Evolutionary conservation across 192 early-diverging fungal species (phyloP), one percentile per base, ranked within the genome.

Genomic region (Coemansia sp.): DNA sequence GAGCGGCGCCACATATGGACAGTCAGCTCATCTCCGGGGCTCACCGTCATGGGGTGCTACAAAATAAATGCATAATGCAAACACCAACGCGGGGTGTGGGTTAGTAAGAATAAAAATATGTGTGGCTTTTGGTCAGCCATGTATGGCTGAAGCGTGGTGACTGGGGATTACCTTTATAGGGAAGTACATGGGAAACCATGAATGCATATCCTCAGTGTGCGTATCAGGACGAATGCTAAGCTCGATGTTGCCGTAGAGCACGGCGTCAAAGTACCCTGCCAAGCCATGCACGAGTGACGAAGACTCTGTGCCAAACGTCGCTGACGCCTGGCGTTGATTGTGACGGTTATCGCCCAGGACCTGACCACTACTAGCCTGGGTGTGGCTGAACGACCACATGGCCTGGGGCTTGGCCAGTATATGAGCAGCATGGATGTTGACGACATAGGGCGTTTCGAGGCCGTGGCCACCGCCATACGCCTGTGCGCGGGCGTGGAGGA

Each of bases 111-210:
- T n/a, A n/a, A 45, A 45, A 5, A 18, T 2, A 38, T 11, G 11
- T 11, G 37, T 8, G 37, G 11, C 11, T 38, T 11, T 11, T 38
- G 37, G n/a, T 4, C 2, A 16, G 5, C 6, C n/a, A 45, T 45
- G 43, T 18, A 45, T 45, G 43, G 43, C 43, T 45, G 40, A 45
- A 20, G 43, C n/a, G 43, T 20, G 43, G 43, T 20, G 43, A 45
- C 18, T 45, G 43, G 3, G 4, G 20, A 58, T 79, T 53, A 87
- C 88, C 83, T 87, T 83, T 43, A 94, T 48, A 3, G 97, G 97
- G 70, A 99, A 98, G 71, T 87, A 98, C 59, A 99, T 94, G 1
- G 97, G 96, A 75, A 99, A 99, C 97, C 97, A 99, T 67, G 91
- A 93, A 66, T 94, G 92, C 97, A 99, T 99, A 2, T 86, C 94